Conservation (phyloP, 768 basidiomycete species). For the Leucosporidium yakuticum region DNA sequence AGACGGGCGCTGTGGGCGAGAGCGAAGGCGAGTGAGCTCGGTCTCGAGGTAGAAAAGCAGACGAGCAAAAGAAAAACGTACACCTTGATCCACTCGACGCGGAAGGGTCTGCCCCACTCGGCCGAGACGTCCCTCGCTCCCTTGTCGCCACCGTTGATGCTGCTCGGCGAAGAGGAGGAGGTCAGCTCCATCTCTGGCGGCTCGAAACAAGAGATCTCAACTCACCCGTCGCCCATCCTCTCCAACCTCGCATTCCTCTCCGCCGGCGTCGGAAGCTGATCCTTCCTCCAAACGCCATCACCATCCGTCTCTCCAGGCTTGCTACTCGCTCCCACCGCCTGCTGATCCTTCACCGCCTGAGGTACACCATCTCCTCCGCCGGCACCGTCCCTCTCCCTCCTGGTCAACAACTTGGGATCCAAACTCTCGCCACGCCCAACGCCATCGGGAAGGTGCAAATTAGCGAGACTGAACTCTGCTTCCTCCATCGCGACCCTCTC, state of each 20-base stretch:
- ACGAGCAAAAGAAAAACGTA: neutral
- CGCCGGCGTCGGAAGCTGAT: conserved; percentile 2
- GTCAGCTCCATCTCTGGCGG: neutral
- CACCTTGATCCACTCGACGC: conserved; percentile 66
- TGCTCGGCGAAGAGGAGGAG: conserved; percentile 32
- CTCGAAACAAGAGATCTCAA: neutral
- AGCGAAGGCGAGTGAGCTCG: neutral
- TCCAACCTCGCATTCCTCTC: conserved; percentile 24
- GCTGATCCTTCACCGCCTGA: too few relatives aligned
- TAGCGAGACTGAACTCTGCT: too few relatives aligned
- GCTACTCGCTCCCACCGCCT: too few relatives aligned
- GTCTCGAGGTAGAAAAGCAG: too few relatives aligned
- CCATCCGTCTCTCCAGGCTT: too few relatives aligned
- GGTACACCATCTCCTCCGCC: too few relatives aligned
- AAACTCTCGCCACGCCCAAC: too few relatives aligned
- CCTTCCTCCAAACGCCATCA: neutral
- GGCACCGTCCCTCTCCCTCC: too few relatives aligned
- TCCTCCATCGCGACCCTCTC: too few relatives aligned
- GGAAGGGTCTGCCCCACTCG: conserved; percentile 73
- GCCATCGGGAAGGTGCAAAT: too few relatives aligned
- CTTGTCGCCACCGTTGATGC: conserved; percentile 22
- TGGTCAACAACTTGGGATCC: too few relatives aligned
- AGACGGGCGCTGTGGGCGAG: conserved; percentile 53
- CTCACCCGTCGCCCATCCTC: conserved; percentile 1
- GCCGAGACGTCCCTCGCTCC: conserved; percentile 36